These are phyloP conservation scores for Termitomyces heimii DNA, from an alignment of 768 basidiomycete genomes.

Conservation along the genomic window DNA sequence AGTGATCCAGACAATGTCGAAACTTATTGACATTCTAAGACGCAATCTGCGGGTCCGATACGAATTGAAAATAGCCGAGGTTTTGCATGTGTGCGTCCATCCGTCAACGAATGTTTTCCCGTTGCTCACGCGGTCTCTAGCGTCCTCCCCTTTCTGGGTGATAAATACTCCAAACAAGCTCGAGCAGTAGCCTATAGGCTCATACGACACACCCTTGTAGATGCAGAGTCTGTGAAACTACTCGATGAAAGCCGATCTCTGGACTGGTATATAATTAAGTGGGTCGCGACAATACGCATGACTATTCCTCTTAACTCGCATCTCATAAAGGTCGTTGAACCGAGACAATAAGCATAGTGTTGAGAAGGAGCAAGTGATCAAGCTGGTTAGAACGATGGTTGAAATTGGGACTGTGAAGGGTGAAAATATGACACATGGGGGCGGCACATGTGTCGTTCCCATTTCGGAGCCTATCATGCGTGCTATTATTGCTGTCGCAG, in stretches of 20 bases:
- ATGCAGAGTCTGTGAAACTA: conserved; percentile 60
- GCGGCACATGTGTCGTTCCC: conserved; percentile 42
- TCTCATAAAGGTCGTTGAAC: conserved; percentile 57
- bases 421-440: conserved; percentile 34
- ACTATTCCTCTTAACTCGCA: conserved; percentile 5
- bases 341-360: conserved; percentile 78
- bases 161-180: conserved; percentile 63
- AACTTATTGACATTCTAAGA: conserved; percentile 59
- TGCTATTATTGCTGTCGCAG: conserved; percentile 88
- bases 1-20: conserved; percentile 58
- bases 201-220: conserved; percentile 72
- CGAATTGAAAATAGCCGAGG: conserved; percentile 62
- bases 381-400: conserved; percentile 78
- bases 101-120: neutral
- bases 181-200: conserved; percentile 82
- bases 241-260: conserved; percentile 54
- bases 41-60: conserved; percentile 71
- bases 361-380: conserved; percentile 91
- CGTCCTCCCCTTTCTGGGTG: conserved; percentile 73
- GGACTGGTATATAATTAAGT: conserved; percentile 93
- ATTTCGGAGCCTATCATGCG: conserved; percentile 77
- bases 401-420: conserved; percentile 62
- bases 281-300: conserved; percentile 10
- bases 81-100: conserved; percentile 67
- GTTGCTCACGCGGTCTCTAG: conserved; percentile 35